Base-by-base conservation (phyloP, 495 filamentous ascomycete genomes). In the Tuber aestivum region DNA sequence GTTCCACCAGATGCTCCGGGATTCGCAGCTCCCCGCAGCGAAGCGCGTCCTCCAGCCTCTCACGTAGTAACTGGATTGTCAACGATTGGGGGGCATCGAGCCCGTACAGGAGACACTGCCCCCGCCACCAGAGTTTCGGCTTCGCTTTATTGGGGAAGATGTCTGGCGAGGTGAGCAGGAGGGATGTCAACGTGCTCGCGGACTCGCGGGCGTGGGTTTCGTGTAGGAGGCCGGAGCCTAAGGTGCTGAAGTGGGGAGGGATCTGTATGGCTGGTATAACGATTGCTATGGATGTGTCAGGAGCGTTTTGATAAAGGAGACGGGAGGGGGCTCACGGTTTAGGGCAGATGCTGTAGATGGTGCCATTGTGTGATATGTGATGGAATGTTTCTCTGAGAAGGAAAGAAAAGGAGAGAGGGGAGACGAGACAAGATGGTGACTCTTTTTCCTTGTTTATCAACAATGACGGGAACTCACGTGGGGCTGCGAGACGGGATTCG, bases 81-180 rank as follows among this genome's bases (percentile, higher is more conserved):
- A 69, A 69, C 38, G 48, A 68, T 14, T 65, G 44, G 18, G 78
- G 72, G 4, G 70, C 72, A 40, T 79, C 69, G 69, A 79, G 56
- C n/a, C 72, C 78, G 20, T 79, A 79, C 35, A 78, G 76, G 44
- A 79, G 76, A 35, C 78, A 79, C 21, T 79, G 78, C 4, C 61
- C 76, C 0, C 78, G 76, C 78, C 78, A 79, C 78, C 78, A 79
- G 35, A 69, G 16, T n/a, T 79, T 79, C 5, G 78, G 76, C 37
- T 75, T 75, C 16, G 12, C 44, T 10, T 74, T 79, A 41, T 79
- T 79, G 9, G 73, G 37, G 12, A 77, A 37, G 3, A 77, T 69
- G 2, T 41, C 71, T 3, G 72, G 77, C 1, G 18, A 7, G 12
- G 77, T 27, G 72, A 79, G 50, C 3, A 79, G 79, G 44, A 83